Evolutionary conservation across 2,329 filamentous ascomycete species (phyloP).

Genomic region (Didymellaceae sp.): DNA sequence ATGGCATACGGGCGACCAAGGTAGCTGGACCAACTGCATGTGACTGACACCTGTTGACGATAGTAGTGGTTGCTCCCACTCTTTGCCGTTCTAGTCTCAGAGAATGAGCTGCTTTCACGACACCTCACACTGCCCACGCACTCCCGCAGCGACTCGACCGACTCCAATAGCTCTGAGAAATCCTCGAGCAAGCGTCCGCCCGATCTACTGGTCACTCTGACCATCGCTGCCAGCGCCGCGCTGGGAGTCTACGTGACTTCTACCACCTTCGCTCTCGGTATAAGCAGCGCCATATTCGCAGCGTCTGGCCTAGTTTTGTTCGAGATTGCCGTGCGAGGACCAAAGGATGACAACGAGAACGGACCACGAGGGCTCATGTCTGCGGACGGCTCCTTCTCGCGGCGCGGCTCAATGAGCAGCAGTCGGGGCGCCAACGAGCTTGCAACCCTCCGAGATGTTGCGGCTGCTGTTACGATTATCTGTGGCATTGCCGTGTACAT

Average conservation of each 20-base stretch:
- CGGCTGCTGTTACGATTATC: slow-evolving; percentile 29
- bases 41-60: neutral
- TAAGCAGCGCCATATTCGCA: slow-evolving; percentile 52
- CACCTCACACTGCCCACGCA: slow-evolving; percentile 33
- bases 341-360: slow-evolving; percentile 32
- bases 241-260: slow-evolving; percentile 45
- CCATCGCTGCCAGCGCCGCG: slow-evolving; percentile 45
- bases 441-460: slow-evolving; percentile 39
- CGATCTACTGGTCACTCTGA: slow-evolving; percentile 43
- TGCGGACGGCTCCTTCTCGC: slow-evolving; percentile 42
- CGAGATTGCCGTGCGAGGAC: slow-evolving; percentile 41
- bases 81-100: slow-evolving; percentile 39
- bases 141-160: slow-evolving; percentile 26
- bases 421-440: slow-evolving; percentile 32
- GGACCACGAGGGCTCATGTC: slow-evolving; percentile 43
- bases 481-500: slow-evolving; percentile 39
- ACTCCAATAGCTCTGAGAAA: slow-evolving; percentile 28
- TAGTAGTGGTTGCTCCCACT: slow-evolving; percentile 46
- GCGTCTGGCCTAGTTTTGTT: slow-evolving; percentile 52
- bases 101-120: slow-evolving; percentile 35
- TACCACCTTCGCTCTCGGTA: slow-evolving; percentile 48
- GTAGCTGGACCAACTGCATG: slow-evolving; percentile 29
- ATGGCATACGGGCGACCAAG: slow-evolving; percentile 55
- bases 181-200: slow-evolving; percentile 28
- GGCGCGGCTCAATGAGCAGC: slow-evolving; percentile 35